Evolutionary conservation across 352 stramenopile genomes (phyloP), one percentile per base, ranked within the genome.

Genomic region (Globisporangium barbulae): DNA sequence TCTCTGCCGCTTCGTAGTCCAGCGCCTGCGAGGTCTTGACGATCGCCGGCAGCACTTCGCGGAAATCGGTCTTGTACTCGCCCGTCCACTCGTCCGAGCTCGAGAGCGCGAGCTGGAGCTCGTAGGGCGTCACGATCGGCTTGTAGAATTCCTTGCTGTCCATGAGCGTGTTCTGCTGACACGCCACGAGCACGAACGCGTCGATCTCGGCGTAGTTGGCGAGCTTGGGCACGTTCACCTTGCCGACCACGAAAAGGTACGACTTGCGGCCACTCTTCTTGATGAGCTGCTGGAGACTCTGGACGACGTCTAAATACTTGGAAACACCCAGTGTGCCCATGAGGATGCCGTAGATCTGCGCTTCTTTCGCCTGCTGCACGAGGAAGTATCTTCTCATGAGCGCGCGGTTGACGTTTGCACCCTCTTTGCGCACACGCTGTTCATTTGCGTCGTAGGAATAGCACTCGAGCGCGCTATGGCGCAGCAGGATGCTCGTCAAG

Each of bases 121-220:
- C 97, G 54, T 80, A 92, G 45, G 96, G 96, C 37, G 96, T 99
- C 52, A 98, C 85, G 48, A 97, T 94, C 13, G 89, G 89, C 67
- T 96, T 96, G 73, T 93, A 96, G 63, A 91, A 96, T 49, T 96
- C 89, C 61, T 93, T 95, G 62, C 80, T 92, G 73, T 97, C 88
- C 74, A 99, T 91, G 10, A 99, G 77, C 31, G 90, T 96, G 74
- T 97, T 98, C 69, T 99, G 91, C 63, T 96, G 84, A 69, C 97
- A 99, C 37, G 96, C 95, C 5, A 99, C 93, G 12, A 99, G 72
- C 50, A 98, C 96, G 67, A 98, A 99, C 49, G 86, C 94, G 67
- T 99, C 97, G 73, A 99, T 98, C 71, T 99, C 95, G 15, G 93
- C 92, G 86, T 98, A 99, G 67, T 99, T 99, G 19, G 93, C 90